These are phyloP conservation scores for Dovyalis caffra DNA, from an alignment of 345 rosid genomes.

Conservation along the genomic window DNA sequence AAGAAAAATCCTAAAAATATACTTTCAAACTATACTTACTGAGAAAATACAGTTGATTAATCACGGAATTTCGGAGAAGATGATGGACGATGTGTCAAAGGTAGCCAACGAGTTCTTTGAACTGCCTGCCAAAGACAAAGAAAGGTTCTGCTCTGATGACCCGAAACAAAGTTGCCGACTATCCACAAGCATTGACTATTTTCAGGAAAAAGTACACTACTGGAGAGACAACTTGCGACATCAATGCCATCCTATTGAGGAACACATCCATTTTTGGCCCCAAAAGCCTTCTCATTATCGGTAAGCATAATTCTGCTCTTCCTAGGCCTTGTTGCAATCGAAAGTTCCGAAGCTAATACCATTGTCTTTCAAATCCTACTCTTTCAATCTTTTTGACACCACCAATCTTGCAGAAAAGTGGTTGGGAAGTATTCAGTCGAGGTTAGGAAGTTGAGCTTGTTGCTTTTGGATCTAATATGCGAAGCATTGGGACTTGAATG, in stretches of 20 bases:
- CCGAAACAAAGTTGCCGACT: conserved; percentile 18
- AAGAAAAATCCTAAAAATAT: too few relatives aligned
- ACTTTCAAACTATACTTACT: too few relatives aligned
- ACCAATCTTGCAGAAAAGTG: conserved; percentile 19
- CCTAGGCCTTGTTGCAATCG: background rate
- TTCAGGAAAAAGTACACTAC: conserved; percentile 18
- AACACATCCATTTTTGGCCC: conserved; percentile 16
- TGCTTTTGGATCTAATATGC: conserved; percentile 26
- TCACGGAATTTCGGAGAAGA: conserved; percentile 22
- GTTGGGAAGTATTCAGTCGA: conserved; percentile 26
- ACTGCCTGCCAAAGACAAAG: conserved; percentile 17
- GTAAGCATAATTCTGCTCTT: background rate
- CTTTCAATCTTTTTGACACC: background rate
- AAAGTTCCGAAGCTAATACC: background rate
- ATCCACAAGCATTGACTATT: conserved; percentile 23
- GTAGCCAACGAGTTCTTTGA: conserved; percentile 21
- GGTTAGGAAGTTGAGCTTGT: conserved; percentile 31
- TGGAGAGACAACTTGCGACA: conserved; percentile 21
- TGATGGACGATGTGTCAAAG: conserved; percentile 12
- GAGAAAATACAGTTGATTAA: conserved; percentile 3
- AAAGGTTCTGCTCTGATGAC: conserved; percentile 18
- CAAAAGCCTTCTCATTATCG: conserved; percentile 4
- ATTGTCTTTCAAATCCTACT: background rate
- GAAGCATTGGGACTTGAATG: conserved; percentile 34
- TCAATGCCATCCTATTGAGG: conserved; percentile 23